A percentile compares a stretch with the other conserved stretches of the same genome.
phyloP scores from a whole-genome alignment of 1,284 basidiomycete species.

The Caloboletus inedulis region DNA sequence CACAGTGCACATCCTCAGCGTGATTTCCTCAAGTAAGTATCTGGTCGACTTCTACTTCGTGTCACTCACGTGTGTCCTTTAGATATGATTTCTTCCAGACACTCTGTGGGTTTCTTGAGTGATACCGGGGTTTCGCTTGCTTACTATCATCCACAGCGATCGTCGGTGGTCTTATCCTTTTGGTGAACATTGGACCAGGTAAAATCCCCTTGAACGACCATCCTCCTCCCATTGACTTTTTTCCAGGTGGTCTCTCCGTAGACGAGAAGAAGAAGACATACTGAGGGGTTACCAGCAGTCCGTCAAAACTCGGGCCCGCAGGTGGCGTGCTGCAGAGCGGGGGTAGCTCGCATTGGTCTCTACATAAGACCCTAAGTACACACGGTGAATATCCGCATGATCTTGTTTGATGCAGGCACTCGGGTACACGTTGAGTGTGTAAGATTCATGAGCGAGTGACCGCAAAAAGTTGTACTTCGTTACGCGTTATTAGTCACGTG shows the following conservation, averaged over 20 bases:
- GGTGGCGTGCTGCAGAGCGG: neutral
- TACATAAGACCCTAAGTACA: constrained; percentile 16
- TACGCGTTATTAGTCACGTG: constrained; percentile 20
- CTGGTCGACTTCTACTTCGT: neutral
- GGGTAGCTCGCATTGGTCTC: constrained; percentile 7
- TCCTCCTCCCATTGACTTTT: neutral
- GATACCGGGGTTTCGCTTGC: neutral
- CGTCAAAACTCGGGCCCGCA: neutral
- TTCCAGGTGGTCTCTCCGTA: constrained; percentile 84
- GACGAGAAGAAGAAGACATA: constrained; percentile 99
- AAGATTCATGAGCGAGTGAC: neutral
- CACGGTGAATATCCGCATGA: constrained; percentile 16
- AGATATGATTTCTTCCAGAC: constrained; percentile 96
- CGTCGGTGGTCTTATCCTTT: constrained; percentile 93
- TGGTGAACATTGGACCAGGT: constrained; percentile 98
- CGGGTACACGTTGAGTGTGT: neutral
- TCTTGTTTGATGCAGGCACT: constrained; percentile 14
- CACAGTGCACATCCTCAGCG: constrained; percentile 90
- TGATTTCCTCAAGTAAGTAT: constrained; percentile 89
- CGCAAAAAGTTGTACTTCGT: neutral
- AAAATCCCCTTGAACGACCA: constrained; percentile 16
- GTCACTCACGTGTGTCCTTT: constrained; percentile 19
- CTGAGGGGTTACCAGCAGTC: constrained; percentile 33
- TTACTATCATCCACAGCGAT: constrained; percentile 62
- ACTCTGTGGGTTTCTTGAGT: constrained; percentile 57